phyloP scores from a whole-genome alignment of 108 stramenopile genomes.

The Cyclotella choctawhatcheeana region DNA sequence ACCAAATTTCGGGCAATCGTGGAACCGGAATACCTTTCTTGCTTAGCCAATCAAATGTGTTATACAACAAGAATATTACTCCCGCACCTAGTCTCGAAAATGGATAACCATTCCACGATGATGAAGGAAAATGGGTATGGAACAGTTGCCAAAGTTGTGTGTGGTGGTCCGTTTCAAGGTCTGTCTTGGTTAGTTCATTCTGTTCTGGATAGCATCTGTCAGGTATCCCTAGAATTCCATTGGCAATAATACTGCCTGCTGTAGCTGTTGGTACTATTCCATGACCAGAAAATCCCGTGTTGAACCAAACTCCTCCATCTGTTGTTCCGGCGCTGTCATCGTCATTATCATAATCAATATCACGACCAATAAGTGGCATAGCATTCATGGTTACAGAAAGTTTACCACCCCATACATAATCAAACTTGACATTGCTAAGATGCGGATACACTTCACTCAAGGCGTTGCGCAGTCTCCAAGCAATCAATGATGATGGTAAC shows the following conservation, averaged over 20 bases:
- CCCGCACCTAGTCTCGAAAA: constrained; percentile 36
- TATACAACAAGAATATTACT: constrained; percentile 31
- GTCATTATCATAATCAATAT: constrained; percentile 36
- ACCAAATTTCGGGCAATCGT: constrained; percentile 45
- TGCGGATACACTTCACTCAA: constrained; percentile 43
- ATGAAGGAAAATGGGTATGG: constrained; percentile 43
- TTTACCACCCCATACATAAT: constrained; percentile 44
- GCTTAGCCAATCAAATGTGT: constrained; percentile 37
- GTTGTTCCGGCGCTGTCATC: background rate
- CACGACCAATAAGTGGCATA: constrained; percentile 43
- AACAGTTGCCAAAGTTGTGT: constrained; percentile 41
- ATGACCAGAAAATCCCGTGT: constrained; percentile 44
- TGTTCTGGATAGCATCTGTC: constrained; percentile 11
- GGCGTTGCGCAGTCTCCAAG: constrained; percentile 36
- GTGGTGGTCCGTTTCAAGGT: background rate
- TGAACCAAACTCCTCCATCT: constrained; percentile 48
- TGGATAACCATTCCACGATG: constrained; percentile 42
- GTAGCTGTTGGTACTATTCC: constrained; percentile 45
- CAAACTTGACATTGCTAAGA: constrained; percentile 26
- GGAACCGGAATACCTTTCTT: constrained; percentile 46
- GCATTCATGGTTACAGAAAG: constrained; percentile 34
- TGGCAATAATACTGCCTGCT: constrained; percentile 44
- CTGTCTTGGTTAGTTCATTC: background rate
- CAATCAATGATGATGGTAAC: constrained; percentile 23
- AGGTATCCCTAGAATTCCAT: constrained; percentile 41